A percentile compares a stretch with the other conserved stretches of the same genome.
Conservation (phyloP, 73 alveolate species). For the Paramecium biaurelia region DNA sequence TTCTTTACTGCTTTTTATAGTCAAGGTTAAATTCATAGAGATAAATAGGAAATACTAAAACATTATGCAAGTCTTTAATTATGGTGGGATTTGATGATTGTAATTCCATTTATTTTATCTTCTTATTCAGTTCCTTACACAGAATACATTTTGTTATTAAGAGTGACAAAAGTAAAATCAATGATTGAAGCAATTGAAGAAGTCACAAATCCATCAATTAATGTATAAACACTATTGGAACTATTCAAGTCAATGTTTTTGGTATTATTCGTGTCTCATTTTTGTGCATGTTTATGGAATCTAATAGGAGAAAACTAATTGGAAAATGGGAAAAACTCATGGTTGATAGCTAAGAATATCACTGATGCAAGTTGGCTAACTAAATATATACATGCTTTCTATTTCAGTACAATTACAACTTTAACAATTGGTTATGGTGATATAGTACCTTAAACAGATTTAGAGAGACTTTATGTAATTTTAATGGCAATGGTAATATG, state of each 20-base stretch:
- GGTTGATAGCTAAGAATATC: constrained; percentile 33
- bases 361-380: constrained; percentile 39
- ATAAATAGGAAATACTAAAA: constrained; percentile 34
- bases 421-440: constrained; percentile 66
- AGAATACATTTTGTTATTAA: constrained; percentile 19
- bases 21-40: constrained; percentile 52
- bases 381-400: constrained; percentile 38
- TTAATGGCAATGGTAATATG: constrained; percentile 55
- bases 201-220: background rate
- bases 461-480: constrained; percentile 57
- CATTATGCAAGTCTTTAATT: constrained; percentile 41
- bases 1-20: constrained; percentile 60
- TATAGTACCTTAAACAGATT: constrained; percentile 47
- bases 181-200: constrained; percentile 49
- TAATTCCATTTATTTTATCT: constrained; percentile 33
- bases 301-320: constrained; percentile 40
- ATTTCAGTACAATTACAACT: constrained; percentile 55
- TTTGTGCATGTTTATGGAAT: constrained; percentile 60
- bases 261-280: constrained; percentile 52
- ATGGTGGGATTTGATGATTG: constrained; percentile 60
- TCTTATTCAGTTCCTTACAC: constrained; percentile 44
- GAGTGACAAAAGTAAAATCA: constrained; percentile 17
- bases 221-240: constrained; percentile 1
- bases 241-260: constrained; percentile 36
- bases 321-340: background rate